Conservation (phyloP, 192 early-diverging fungal species). For the Neocallimastix lanati region DNA sequence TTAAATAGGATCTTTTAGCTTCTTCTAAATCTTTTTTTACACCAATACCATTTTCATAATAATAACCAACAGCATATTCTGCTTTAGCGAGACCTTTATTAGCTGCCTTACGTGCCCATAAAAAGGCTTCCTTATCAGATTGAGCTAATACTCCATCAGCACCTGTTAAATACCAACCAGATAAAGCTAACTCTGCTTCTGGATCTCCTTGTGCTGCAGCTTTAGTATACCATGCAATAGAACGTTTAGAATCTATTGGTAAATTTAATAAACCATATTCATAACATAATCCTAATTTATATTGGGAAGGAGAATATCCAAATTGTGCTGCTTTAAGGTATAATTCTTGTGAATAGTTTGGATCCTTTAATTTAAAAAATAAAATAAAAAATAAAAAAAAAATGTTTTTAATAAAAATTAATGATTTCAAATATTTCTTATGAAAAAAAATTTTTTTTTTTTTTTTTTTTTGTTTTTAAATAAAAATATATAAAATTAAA, state of each 20-base stretch:
- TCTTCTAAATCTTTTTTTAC: slow-evolving; percentile 57
- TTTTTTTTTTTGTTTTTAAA: no score
- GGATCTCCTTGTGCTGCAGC: slow-evolving; percentile 62
- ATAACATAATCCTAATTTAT: slow-evolving; percentile 59
- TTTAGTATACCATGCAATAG: slow-evolving; percentile 57
- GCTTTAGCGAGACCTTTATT: slow-evolving; percentile 57
- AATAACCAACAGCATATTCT: slow-evolving; percentile 84
- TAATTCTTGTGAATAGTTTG: slow-evolving; percentile 53
- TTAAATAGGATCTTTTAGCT: slow-evolving; percentile 76
- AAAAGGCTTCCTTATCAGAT: slow-evolving; percentile 55
- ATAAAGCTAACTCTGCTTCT: slow-evolving; percentile 73
- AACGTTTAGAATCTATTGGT: slow-evolving; percentile 37
- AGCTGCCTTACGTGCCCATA: slow-evolving; percentile 66
- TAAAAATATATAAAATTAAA: no score
- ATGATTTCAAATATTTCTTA: no score
- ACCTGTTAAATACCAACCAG: slow-evolving; percentile 70
- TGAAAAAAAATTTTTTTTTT: no score
- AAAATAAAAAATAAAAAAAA: no score
- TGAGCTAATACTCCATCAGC: slow-evolving; percentile 37
- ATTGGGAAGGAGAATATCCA: slow-evolving; percentile 51
- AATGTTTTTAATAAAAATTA: slow-evolving; percentile 35
- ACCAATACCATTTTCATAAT: slow-evolving; percentile 79
- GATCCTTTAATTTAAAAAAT: no score
- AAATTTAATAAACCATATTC: slow-evolving; percentile 61
- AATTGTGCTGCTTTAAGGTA: slow-evolving; percentile 52